phyloP scores from a whole-genome alignment of 768 basidiomycete species.

The Auricularia sp. region DNA sequence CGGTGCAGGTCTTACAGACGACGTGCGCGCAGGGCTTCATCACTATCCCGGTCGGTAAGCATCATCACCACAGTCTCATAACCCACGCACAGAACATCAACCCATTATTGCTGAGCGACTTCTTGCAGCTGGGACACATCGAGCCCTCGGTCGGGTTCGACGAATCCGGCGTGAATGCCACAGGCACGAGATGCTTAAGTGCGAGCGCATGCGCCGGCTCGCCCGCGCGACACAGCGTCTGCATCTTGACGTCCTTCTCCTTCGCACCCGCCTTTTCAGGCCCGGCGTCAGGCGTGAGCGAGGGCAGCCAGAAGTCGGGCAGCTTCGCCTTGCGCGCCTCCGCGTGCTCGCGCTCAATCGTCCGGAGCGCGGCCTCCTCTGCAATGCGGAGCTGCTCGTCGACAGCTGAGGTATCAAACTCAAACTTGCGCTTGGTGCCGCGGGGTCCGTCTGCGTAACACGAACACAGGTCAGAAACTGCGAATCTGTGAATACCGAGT shows the following conservation, averaged over 20 bases:
- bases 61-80: too few species aligned
- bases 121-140: constrained; percentile 86
- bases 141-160: constrained; percentile 30
- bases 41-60: constrained; percentile 30
- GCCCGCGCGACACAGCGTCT: constrained; percentile 81
- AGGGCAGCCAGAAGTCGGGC: constrained; percentile 96
- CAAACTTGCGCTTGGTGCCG: constrained; percentile 76
- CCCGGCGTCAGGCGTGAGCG: constrained; percentile 72
- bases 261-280: constrained; percentile 40
- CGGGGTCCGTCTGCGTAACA: constrained; percentile 14
- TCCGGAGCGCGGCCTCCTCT: constrained; percentile 74
- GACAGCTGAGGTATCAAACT: constrained; percentile 63
- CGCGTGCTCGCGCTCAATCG: constrained; percentile 43
- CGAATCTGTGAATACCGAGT: too few species aligned
- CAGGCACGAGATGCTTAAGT: constrained; percentile 80
- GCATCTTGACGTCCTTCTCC: constrained; percentile 71
- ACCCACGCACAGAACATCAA: constrained; percentile 51
- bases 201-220: constrained; percentile 65
- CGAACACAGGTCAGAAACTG: too few species aligned
- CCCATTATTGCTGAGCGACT: constrained; percentile 66
- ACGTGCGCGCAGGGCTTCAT: constrained; percentile 87
- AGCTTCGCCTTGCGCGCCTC: constrained; percentile 80
- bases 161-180: constrained; percentile 56
- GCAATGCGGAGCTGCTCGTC: constrained; percentile 68
- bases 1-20: constrained; percentile 82